Evolutionary conservation across 768 basidiomycete species (phyloP), one percentile per base, ranked within the genome.

Genomic region (Vararia minispora): DNA sequence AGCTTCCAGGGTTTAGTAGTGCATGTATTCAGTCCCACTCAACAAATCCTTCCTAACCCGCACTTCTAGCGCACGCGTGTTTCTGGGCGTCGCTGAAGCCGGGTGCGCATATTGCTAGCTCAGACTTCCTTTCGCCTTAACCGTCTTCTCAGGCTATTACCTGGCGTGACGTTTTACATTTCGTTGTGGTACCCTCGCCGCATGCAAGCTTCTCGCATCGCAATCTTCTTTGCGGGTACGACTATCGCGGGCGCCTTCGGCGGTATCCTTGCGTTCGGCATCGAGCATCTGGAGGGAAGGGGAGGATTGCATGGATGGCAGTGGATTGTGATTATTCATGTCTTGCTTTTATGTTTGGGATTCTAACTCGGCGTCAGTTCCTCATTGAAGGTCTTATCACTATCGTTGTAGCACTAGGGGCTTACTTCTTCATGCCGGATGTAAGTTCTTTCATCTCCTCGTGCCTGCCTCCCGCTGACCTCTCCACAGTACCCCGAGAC

Each of bases 201-300:
- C 37, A 77, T 80, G 48, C 68, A 76, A 30, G 74, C 71, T 13
- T 58, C 57, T 48, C 68, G 77, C 20, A 66, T 76, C 39, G 73
- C 76, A 4, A 60, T 79, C 26, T 79, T 80, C 61, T 77, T 77
- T 53, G 69, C 69, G 14, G 74, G 75, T 26, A 74, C 75, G 9
- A 76, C 73, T 2, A 50, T 71, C 25, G 68, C 74, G 13, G 63
- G 65, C 39, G 56, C 60, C 45, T 73, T 60, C 52, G 70, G 72
- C 33, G 71, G 72, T 23, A 49, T 73, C 32, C 59, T 53, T 22
- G 72, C 71, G 39, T 72, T 50, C 47, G 69, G 56, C 3, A 67
- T 69, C 31, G 62, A 64, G 28, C 55, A 61, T 16, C 62, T 69
- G 60, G 66, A 69, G 37, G 68, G 68, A 20, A 45, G 35, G 21